Conservation (phyloP, 768 basidiomycete species). For the Coprinopsis sp. region DNA sequence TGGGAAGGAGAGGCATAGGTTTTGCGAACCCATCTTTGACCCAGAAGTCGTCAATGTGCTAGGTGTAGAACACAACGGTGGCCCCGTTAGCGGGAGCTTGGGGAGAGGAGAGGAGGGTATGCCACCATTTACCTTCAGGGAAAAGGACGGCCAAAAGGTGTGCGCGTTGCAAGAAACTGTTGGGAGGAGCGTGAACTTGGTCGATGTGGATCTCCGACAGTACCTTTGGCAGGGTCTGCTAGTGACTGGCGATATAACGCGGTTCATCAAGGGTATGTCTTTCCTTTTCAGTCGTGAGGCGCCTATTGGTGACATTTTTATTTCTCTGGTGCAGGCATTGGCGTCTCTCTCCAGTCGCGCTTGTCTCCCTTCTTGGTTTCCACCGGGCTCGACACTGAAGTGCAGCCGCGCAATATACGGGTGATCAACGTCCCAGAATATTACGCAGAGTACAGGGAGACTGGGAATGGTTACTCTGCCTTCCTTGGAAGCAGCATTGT, state of each 20-base stretch:
- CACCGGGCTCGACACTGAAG: constrained; percentile 62
- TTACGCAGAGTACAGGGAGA: constrained; percentile 86
- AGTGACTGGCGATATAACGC: constrained; percentile 74
- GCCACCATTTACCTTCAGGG: constrained; percentile 14
- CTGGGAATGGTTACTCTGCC: constrained; percentile 73
- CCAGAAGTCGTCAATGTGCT: constrained; percentile 49
- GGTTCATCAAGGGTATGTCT: constrained; percentile 61
- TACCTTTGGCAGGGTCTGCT: constrained; percentile 77
- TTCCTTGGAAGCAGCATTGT: constrained; percentile 81
- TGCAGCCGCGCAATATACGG: constrained; percentile 64
- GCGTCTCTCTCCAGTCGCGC: constrained; percentile 65
- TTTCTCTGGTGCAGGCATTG: constrained; percentile 43
- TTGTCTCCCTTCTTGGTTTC: constrained; percentile 57
- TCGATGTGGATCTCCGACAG: constrained; percentile 62
- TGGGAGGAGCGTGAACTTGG: constrained; percentile 53
- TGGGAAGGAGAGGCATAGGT: constrained; percentile 84
- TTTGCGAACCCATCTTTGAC: constrained; percentile 88
- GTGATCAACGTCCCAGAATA: constrained; percentile 77
- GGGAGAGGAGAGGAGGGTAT: constrained; percentile 14
- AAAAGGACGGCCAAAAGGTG: constrained; percentile 22
- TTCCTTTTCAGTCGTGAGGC: constrained; percentile 1
- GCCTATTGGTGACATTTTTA: background rate
- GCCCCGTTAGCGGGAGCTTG: background rate
- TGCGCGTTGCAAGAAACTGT: constrained; percentile 64
- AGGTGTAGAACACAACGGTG: constrained; percentile 6